These are phyloP conservation scores for Fusarium sulawesiense DNA, from an alignment of 2,329 filamentous ascomycete species.

Conservation along the genomic window DNA sequence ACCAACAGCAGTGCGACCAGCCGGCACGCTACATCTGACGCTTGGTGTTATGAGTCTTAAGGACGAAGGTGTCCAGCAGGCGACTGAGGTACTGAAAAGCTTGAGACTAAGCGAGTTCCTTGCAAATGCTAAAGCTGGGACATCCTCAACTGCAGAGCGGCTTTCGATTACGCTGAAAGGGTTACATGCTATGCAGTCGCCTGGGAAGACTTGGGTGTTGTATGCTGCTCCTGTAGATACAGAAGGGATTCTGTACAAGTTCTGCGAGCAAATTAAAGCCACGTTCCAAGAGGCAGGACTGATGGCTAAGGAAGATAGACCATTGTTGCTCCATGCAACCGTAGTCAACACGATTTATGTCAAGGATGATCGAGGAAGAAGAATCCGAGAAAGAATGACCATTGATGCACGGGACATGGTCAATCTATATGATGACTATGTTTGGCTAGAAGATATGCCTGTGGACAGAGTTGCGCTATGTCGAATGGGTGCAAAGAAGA, in stretches of 20 bases:
- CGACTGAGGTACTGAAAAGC: constrained; percentile 54
- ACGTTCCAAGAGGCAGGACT: constrained; percentile 67
- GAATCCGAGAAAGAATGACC: constrained; percentile 53
- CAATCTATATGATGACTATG: constrained; percentile 70
- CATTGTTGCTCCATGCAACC: constrained; percentile 84
- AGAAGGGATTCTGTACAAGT: constrained; percentile 62
- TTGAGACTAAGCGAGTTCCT: constrained; percentile 57
- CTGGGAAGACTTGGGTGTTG: constrained; percentile 69
- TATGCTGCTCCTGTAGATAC: constrained; percentile 71
- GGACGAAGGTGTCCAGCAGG: constrained; percentile 58
- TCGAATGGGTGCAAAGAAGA: constrained; percentile 84
- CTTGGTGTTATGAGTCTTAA: constrained; percentile 85
- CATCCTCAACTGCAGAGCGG: constrained; percentile 9
- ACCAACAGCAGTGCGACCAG: constrained; percentile 75
- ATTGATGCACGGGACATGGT: constrained; percentile 68
- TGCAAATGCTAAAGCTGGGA: constrained; percentile 38
- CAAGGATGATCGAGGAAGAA: constrained; percentile 50
- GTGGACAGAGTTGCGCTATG: constrained; percentile 83
- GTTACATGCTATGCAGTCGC: constrained; percentile 70
- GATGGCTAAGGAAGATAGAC: constrained; percentile 68
- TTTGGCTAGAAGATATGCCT: constrained; percentile 76
- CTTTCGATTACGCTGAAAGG: constrained; percentile 63
- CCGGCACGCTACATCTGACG: constrained; percentile 86
- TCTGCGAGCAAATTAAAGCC: constrained; percentile 67
- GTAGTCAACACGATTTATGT: constrained; percentile 88